These are phyloP conservation scores for Podospora fimiseda DNA, from an alignment of 495 filamentous ascomycete genomes.

Conservation along the genomic window DNA sequence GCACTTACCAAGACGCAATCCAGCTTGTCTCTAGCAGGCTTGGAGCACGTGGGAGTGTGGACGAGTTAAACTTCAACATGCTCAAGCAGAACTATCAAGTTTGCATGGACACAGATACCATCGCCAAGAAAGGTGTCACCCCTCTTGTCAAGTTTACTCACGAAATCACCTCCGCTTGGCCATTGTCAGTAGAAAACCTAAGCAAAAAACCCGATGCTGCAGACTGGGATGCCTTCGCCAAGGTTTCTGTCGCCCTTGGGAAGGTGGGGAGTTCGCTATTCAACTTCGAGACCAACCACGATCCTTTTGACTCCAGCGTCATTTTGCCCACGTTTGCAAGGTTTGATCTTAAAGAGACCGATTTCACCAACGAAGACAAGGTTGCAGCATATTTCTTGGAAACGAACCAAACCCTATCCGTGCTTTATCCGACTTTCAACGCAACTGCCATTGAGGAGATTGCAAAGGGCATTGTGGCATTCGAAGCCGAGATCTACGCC, in stretches of 20 bases:
- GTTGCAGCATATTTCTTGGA: too few species aligned
- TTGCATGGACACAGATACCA: constrained; percentile 54
- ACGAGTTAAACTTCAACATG: constrained; percentile 61
- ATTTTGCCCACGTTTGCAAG: too few species aligned
- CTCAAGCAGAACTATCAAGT: constrained; percentile 56
- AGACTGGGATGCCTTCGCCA: neutral
- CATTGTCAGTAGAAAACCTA: neutral
- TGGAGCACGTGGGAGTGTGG: constrained; percentile 23
- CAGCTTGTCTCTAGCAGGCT: neutral
- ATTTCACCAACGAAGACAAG: neutral
- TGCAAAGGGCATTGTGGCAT: too few species aligned
- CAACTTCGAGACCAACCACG: neutral
- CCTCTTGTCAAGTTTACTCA: constrained; percentile 47
- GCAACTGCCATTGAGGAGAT: too few species aligned
- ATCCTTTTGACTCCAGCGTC: neutral
- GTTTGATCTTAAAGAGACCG: neutral
- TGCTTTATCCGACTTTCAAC: too few species aligned
- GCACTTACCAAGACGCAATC: constrained; percentile 34
- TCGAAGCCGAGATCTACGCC: too few species aligned
- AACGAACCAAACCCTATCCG: too few species aligned
- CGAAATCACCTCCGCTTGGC: constrained; percentile 10
- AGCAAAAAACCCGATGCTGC: neutral
- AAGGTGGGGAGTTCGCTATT: neutral
- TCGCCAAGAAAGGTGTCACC: constrained; percentile 47
- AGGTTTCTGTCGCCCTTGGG: neutral